These are phyloP conservation scores for Salix caprea DNA, from an alignment of 345 rosid species.

Conservation along the genomic window DNA sequence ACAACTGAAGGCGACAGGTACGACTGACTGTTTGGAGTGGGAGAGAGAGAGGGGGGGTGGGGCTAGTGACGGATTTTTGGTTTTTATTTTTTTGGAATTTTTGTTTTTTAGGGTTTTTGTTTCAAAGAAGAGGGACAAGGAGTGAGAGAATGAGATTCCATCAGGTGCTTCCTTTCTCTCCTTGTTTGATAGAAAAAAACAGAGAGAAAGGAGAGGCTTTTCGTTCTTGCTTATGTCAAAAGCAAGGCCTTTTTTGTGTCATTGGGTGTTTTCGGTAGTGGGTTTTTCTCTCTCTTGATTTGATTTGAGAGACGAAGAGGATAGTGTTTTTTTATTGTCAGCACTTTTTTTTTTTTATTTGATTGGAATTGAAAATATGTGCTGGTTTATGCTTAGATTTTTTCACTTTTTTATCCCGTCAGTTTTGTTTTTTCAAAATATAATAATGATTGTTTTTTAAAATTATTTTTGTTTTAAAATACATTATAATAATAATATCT, in stretches of 20 bases:
- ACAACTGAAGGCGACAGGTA: constrained; percentile 91
- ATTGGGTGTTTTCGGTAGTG: background rate
- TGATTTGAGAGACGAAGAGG: background rate
- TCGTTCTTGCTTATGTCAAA: background rate
- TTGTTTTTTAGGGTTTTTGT: constrained; percentile 1
- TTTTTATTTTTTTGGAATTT: background rate
- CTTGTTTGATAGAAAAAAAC: background rate
- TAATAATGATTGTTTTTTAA: too few species aligned
- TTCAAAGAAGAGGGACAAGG: background rate
- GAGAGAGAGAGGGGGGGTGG: constrained; percentile 45
- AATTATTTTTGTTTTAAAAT: too few species aligned
- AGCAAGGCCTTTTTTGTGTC: background rate
- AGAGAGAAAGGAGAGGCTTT: background rate
- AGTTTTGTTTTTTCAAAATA: too few species aligned
- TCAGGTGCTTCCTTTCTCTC: background rate
- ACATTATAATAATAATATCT: too few species aligned
- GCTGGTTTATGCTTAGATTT: too few species aligned
- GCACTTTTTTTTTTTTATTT: too few species aligned
- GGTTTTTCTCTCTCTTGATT: background rate
- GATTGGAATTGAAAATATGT: too few species aligned
- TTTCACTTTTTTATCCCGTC: too few species aligned
- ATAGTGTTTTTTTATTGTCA: too few species aligned
- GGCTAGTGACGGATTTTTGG: constrained; percentile 31
- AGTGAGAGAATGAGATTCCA: constrained; percentile 1
- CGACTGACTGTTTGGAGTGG: constrained; percentile 42